Evolutionary conservation across 1,139 yeast genomes (phyloP).

Genomic region (Debaryomyces psychrophilus): DNA sequence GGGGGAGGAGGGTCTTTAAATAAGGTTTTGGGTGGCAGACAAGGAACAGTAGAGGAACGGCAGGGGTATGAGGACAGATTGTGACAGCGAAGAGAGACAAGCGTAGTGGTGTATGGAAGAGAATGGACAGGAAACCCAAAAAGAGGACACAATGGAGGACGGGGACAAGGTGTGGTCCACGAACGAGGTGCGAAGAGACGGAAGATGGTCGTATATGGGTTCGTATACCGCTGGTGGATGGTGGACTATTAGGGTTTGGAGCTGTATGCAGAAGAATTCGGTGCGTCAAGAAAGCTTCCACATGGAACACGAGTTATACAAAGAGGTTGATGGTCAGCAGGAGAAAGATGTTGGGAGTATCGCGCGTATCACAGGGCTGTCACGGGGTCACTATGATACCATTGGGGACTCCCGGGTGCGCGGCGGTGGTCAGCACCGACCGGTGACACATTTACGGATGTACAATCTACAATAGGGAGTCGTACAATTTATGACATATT

Average conservation of each 20-base stretch:
- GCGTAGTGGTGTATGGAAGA: too few species aligned
- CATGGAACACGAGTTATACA: background rate
- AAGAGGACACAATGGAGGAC: too few species aligned
- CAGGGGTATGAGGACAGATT: background rate
- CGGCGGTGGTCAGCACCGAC: too few species aligned
- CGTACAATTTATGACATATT: background rate
- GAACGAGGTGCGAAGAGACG: background rate
- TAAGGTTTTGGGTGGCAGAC: too few species aligned
- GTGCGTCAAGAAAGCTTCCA: conserved; percentile 1
- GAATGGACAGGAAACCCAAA: background rate
- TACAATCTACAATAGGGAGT: too few species aligned
- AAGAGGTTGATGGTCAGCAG: background rate
- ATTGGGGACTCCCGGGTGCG: too few species aligned
- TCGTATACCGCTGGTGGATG: background rate
- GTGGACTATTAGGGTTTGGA: background rate
- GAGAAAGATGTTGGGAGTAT: background rate
- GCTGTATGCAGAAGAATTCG: background rate
- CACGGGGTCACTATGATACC: background rate
- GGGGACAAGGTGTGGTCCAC: background rate
- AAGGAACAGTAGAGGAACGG: background rate
- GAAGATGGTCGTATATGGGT: background rate
- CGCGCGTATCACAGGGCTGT: background rate
- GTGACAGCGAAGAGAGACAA: too few species aligned
- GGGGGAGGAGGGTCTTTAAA: background rate
- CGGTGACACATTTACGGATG: too few species aligned